Percentiles rank a stretch among this genome's conserved stretches.
phyloP scores from a whole-genome alignment of 2,329 filamentous ascomycete genomes.

The Cytospora chrysosperma region DNA sequence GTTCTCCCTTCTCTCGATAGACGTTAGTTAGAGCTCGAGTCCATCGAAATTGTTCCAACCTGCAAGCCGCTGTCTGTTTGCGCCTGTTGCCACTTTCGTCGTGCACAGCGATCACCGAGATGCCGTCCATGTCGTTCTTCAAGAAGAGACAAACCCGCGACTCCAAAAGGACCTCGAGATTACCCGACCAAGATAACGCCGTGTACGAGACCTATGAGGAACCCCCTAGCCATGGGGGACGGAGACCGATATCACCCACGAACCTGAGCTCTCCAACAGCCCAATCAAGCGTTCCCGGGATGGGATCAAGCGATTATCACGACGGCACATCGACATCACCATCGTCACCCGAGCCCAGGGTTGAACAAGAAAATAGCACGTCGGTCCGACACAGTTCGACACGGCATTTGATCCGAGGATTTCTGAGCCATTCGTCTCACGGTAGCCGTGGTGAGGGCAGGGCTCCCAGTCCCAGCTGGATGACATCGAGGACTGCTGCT shows the following conservation, averaged over 20 bases:
- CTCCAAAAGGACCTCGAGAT: background rate
- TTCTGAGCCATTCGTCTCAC: conserved; percentile 3
- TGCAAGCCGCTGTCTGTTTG: background rate
- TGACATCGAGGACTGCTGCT: background rate
- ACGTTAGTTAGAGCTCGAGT: background rate
- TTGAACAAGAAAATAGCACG: conserved; percentile 2
- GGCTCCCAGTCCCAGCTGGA: background rate
- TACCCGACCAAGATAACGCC: background rate
- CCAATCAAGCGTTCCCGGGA: conserved; percentile 2
- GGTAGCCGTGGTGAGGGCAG: background rate
- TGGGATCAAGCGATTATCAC: background rate
- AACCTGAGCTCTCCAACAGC: background rate
- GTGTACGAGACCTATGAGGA: background rate
- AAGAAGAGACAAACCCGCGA: conserved; percentile 11
- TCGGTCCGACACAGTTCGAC: background rate
- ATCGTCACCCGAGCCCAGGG: background rate
- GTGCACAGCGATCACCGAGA: conserved; percentile 1
- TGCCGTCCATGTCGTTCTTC: conserved; percentile 12
- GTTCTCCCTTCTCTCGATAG: conserved; percentile 14
- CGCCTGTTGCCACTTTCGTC: background rate
- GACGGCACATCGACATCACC: background rate
- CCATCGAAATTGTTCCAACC: background rate
- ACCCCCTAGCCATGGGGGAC: background rate
- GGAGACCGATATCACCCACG: background rate
- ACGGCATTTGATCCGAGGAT: conserved; percentile 3